Evolutionary conservation across 257 asterid species (phyloP), one percentile per base, ranked within the genome.

Genomic region (Anisodus acutangulus): DNA sequence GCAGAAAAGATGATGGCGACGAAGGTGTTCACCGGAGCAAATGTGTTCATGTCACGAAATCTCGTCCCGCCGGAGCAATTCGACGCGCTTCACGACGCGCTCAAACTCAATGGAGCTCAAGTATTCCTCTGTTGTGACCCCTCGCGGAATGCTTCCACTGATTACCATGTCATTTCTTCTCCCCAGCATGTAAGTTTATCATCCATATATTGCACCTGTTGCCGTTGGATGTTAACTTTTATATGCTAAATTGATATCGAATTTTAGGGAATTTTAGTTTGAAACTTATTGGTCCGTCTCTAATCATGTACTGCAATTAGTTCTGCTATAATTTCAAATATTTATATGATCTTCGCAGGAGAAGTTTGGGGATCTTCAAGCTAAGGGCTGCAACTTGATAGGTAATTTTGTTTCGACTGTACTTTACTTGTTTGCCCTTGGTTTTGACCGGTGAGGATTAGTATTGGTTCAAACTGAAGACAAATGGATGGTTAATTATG

Each of bases 1-100:
- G 53, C 43, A 62, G 11, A 45, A 78, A 37, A 49, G 55, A 37
- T 53, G 89, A 90, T 91, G 94, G 90, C 90, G 89, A 49, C 90
- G 59, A 96, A 92, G 90, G 94, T 93, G 83, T 97, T 97, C 83
- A 89, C 78, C 41, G 98, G 97, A 57, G 92, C 84, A 55, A 93
- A 92, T 84, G 95, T 93, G 12, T 95, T 89, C 88, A 86, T 97
- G 94, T 97, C 99, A 37, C 89, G 97, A 60, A 93, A 88, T 66
- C 90, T 97, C 78, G 98, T 97, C 19, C 99, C 98, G 66, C 98
- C 99, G 67, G 99, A 97, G 91, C 87, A 87, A 58, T 97, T 92
- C 87, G 99, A 97, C 85, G 86, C 97, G 78, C 97, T 97, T 80
- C 98, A 93, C 92, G 98, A 93, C 84, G 97, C 98, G 17, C 88